These are phyloP conservation scores for Sclerotinia spermophila DNA, from an alignment of 2,329 filamentous ascomycete genomes.

Conservation along the genomic window DNA sequence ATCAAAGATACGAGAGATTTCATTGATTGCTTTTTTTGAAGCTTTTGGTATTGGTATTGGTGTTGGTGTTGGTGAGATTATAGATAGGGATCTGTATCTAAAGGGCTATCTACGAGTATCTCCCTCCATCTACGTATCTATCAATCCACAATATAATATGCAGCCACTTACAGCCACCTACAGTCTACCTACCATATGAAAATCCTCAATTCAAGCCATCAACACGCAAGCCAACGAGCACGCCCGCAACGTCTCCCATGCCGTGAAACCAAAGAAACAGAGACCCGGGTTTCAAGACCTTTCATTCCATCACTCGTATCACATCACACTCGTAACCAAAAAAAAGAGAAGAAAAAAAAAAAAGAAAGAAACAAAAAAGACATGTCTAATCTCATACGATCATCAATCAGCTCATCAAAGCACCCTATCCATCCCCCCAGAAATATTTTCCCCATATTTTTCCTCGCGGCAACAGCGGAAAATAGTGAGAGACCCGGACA, in stretches of 20 bases:
- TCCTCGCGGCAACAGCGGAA: slow-evolving; percentile 10
- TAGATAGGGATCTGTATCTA: background rate
- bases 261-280: background rate
- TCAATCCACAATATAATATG: background rate
- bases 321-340: background rate
- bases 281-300: background rate
- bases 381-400: too few relatives aligned
- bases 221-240: too few relatives aligned
- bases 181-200: background rate
- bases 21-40: background rate
- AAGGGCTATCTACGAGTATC: too few relatives aligned
- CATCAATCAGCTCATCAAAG: too few relatives aligned
- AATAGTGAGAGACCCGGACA: background rate
- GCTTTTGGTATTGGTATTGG: background rate
- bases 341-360: too few relatives aligned
- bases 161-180: too few relatives aligned
- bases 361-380: too few relatives aligned
- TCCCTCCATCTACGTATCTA: too few relatives aligned
- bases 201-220: background rate
- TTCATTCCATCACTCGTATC: background rate
- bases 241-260: background rate
- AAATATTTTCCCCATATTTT: background rate
- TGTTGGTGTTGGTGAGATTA: background rate
- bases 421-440: too few relatives aligned
- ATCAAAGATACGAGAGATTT: background rate